Evolutionary conservation across 1,139 yeast genomes (phyloP), one percentile per base, ranked within the genome.

Genomic region (Yamadazyma sp.): DNA sequence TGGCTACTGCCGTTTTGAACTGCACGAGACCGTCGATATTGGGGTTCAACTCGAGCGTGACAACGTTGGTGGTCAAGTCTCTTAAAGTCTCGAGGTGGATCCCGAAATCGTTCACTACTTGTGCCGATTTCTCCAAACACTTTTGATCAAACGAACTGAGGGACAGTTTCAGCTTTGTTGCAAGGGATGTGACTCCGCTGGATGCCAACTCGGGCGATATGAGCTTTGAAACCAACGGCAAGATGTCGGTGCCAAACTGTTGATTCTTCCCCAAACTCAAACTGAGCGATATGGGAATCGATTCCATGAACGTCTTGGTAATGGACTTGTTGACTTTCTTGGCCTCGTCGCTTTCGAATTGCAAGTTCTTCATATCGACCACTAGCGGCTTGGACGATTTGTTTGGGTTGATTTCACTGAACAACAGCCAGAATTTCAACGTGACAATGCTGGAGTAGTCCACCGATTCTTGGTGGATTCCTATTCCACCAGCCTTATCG

Each of bases 361-460:
- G 81, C 17, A 69, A 43, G 25, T 65, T 65, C 44, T 63, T 66
- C 22, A 66, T 67, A 43, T 66, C 59, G 18, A 73, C 67, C 7
- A 72, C 52, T 12, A 71, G 51, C 12, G 58, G 48, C 23, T 58
- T 50, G 17, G 51, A 53, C 9, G 54, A 52, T 11, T 46, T 49
- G 22, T 59, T 54, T 20, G 66, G 65, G 40, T 73, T 74, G 15
- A 79, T 70, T 45, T 83, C 91, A 52, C 84, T 76, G 59, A 87
- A 88, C 37, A 78, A 59, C 8, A 77, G 65, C 72, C 81, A 84
- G 40, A 83, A 77, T 40, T 83, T 85, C 52, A 86, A 57, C 2
- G 83, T 77, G 0, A 84, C 77, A 24, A 77, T 65, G 0, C 82
- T 65, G 8, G 78, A 66, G 54, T 86, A 87, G 29, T 73, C 70